Evolutionary conservation across 106 monocot species (phyloP), one percentile per base, ranked within the genome.

Genomic region (Allium fistulosum): DNA sequence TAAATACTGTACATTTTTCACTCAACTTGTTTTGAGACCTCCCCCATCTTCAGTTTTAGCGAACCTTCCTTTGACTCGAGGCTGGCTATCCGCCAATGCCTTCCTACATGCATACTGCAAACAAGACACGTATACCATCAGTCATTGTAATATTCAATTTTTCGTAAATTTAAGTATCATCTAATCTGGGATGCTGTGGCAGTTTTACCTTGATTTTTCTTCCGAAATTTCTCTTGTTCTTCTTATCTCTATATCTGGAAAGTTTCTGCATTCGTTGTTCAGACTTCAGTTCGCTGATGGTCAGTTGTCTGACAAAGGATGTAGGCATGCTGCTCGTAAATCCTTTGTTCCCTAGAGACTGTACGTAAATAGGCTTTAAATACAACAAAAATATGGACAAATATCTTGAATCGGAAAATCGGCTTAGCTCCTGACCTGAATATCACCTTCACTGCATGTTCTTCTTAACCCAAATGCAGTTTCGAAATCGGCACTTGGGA

Each of bases 161-260:
- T 37, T 37, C 37, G 5, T 37, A 37, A 37, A 37, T 37, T 2
- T 37, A 37, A 2, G 1, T 37, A 37, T 37, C 37, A 5, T 37
- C 37, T 5, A 37, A 37, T 5, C 37, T 5, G 5, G 37, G 37
- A 37, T 37, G 5, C 5, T 37, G 37, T 37, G 1, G 37, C 37
- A 37, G 2, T 37, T 37, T 37, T 74, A 96, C 95, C 88, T 96
- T 91, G 78, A 96, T 88, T 69, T 88, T 96, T 58, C 91, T 81
- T 53, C 88, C 83, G 71, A 92, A 96, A 46, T 96, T 96, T 63
- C 95, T 85, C 72, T 80, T 79, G 10, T 60, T 78, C 78, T 86
- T 96, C 86, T 96, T 96, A 81, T 76, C 84, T 65, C 85, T 77
- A 58, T 96, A 96, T 71, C 91, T 91, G 9, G 78, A 86, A 66